These are phyloP conservation scores for Clarireedia hainanense DNA, from an alignment of 2,329 filamentous ascomycete species.

Conservation along the genomic window DNA sequence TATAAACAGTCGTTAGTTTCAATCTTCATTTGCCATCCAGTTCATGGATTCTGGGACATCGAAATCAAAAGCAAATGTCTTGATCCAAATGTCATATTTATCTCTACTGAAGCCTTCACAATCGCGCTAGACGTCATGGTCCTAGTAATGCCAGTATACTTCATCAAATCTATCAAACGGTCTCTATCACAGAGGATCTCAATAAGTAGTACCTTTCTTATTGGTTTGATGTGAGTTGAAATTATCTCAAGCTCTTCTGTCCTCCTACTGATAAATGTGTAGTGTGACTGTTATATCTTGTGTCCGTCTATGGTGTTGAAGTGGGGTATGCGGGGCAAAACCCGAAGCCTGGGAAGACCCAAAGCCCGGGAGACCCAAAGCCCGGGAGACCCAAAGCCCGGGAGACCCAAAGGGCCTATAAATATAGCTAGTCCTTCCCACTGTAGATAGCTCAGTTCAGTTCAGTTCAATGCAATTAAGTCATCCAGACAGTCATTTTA, in stretches of 20 bases:
- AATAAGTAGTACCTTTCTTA: not conserved
- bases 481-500: no score
- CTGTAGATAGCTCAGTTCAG: no score
- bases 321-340: no score
- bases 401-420: no score
- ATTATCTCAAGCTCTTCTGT: not conserved
- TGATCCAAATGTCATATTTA: not conserved
- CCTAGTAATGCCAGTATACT: slow-evolving; percentile 1
- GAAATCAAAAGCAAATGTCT: not conserved
- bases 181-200: not conserved
- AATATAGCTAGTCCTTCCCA: no score
- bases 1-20: not conserved
- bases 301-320: not conserved
- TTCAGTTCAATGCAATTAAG: no score
- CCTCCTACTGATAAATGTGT: not conserved
- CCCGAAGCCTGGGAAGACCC: no score
- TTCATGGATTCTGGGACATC: not conserved
- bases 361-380: no score
- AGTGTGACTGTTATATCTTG: not conserved
- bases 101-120: slow-evolving; percentile 1
- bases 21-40: not conserved
- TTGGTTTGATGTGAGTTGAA: not conserved
- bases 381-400: no score
- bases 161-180: not conserved
- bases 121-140: not conserved